Evolutionary conservation across 2,329 filamentous ascomycete species (phyloP).

Genomic region (Cladobotryum mycophilum): DNA sequence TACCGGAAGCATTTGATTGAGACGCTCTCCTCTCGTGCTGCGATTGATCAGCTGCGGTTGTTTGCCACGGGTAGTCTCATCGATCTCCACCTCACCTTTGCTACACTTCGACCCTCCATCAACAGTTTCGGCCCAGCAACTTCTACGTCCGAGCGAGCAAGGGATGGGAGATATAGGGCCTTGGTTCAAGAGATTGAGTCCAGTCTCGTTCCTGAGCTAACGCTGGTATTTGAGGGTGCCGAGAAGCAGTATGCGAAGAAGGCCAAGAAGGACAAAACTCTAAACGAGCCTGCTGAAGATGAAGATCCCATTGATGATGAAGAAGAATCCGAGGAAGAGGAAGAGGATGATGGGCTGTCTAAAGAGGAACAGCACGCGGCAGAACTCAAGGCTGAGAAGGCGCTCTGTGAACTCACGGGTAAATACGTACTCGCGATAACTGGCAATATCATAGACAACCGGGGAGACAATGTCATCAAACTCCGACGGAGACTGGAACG

Average conservation of each 20-base stretch:
- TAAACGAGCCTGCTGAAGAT: slow-evolving; percentile 61
- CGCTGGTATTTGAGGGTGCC: slow-evolving; percentile 68
- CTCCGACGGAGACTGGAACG: slow-evolving; percentile 66
- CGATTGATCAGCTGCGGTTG: slow-evolving; percentile 72
- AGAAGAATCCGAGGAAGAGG: slow-evolving; percentile 46
- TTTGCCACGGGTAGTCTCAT: slow-evolving; percentile 70
- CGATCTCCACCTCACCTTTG: slow-evolving; percentile 76
- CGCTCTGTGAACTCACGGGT: slow-evolving; percentile 76
- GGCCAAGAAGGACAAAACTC: slow-evolving; percentile 47
- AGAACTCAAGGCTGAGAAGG: slow-evolving; percentile 73
- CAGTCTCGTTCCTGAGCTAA: slow-evolving; percentile 59
- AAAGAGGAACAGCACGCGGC: slow-evolving; percentile 55
- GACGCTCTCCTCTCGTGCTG: slow-evolving; percentile 59
- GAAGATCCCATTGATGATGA: slow-evolving; percentile 66
- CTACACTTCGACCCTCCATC: slow-evolving; percentile 56
- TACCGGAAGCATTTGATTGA: slow-evolving; percentile 60
- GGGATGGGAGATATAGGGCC: slow-evolving; percentile 26
- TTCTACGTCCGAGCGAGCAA: slow-evolving; percentile 17
- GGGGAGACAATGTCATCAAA: slow-evolving; percentile 52
- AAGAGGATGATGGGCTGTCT: slow-evolving; percentile 47
- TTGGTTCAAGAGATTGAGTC: slow-evolving; percentile 64
- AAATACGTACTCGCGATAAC: slow-evolving; percentile 78
- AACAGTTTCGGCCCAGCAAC: slow-evolving; percentile 31
- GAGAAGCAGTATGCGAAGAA: slow-evolving; percentile 75
- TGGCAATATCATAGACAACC: slow-evolving; percentile 65